Percentiles rank a stretch among this genome's conserved stretches.
Evolutionary conservation across 164 flowering plant genomes (phyloP).

Genomic region (Berberis thunbergii): DNA sequence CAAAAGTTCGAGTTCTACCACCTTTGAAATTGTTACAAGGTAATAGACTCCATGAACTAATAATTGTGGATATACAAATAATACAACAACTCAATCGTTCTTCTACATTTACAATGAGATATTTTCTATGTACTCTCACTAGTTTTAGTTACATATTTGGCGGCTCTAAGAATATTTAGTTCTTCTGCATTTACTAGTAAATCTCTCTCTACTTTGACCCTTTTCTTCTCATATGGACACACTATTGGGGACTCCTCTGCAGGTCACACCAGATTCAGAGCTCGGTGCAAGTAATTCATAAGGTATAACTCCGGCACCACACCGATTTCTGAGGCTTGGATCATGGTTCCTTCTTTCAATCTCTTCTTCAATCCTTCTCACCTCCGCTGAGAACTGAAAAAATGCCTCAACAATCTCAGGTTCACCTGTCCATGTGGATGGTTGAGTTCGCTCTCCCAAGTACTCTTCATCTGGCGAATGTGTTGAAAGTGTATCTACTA

Average conservation of each 20-base stretch:
- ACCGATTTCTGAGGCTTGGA: constrained; percentile 46
- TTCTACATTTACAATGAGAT: too few species aligned
- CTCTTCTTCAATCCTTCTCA: constrained; percentile 57
- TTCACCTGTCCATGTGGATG: constrained; percentile 71
- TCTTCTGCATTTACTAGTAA: too few species aligned
- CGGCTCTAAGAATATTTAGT: too few species aligned
- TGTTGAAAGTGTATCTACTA: constrained; percentile 77
- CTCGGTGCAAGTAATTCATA: constrained; percentile 86
- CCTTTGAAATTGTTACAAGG: too few species aligned
- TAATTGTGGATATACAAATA: too few species aligned
- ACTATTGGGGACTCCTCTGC: constrained; percentile 90
- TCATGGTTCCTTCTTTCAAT: constrained; percentile 64
- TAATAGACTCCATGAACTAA: too few species aligned
- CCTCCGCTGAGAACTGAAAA: constrained; percentile 63
- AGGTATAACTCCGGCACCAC: constrained; percentile 91
- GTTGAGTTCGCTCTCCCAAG: constrained; percentile 70
- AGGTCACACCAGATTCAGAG: constrained; percentile 81
- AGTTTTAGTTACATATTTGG: too few species aligned
- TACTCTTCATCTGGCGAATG: constrained; percentile 97
- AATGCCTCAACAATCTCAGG: constrained; percentile 60
- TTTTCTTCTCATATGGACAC: constrained; percentile 34
- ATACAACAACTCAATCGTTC: too few species aligned
- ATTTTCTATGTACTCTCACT: too few species aligned
- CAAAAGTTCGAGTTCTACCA: too few species aligned
- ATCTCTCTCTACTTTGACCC: too few species aligned